Conservation (phyloP, 192 early-diverging fungal genomes). For the Phycomyces blakesleeanus region DNA sequence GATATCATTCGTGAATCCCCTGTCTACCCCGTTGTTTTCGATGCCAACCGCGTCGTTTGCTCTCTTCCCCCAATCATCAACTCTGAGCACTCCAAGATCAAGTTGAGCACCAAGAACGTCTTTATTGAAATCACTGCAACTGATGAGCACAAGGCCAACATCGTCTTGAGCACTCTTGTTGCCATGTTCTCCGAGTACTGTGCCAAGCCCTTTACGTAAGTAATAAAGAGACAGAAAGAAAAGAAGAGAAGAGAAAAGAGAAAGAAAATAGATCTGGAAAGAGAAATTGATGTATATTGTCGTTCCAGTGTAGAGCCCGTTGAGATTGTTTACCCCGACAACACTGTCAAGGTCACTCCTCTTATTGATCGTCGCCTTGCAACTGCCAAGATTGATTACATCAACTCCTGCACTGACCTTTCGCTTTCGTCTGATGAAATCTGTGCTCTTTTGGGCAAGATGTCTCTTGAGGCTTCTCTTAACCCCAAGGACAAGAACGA, state of each 20-base stretch:
- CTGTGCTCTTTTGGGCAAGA: conserved; percentile 71
- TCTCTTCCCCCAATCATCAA: conserved; percentile 99
- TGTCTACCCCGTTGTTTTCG: conserved; percentile 88
- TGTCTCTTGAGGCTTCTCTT: conserved; percentile 74
- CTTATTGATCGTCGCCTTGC: conserved; percentile 64
- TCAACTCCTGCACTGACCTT: conserved; percentile 85
- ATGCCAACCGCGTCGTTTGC: conserved; percentile 76
- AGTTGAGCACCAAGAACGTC: conserved; percentile 88
- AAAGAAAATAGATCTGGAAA: too few relatives aligned
- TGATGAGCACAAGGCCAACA: conserved; percentile 90
- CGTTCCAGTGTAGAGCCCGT: conserved; percentile 80
- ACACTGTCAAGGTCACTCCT: conserved; percentile 65
- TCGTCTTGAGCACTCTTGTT: conserved; percentile 90
- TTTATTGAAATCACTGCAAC: conserved; percentile 98
- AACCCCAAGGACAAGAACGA: conserved; percentile 46
- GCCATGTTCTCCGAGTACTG: conserved; percentile 97
- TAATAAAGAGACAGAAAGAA: conserved; percentile 6
- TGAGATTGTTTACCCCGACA: conserved; percentile 84
- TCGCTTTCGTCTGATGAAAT: conserved; percentile 65
- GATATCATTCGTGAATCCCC: conserved; percentile 90
- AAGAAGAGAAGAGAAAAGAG: too few relatives aligned
- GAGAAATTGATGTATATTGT: conserved; percentile 7
- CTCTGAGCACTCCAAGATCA: conserved; percentile 96
- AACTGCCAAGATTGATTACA: conserved; percentile 77
- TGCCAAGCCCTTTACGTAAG: conserved; percentile 83